phyloP scores from a whole-genome alignment of 2,329 filamentous ascomycete species.

The Pyrenochaeta sp. region DNA sequence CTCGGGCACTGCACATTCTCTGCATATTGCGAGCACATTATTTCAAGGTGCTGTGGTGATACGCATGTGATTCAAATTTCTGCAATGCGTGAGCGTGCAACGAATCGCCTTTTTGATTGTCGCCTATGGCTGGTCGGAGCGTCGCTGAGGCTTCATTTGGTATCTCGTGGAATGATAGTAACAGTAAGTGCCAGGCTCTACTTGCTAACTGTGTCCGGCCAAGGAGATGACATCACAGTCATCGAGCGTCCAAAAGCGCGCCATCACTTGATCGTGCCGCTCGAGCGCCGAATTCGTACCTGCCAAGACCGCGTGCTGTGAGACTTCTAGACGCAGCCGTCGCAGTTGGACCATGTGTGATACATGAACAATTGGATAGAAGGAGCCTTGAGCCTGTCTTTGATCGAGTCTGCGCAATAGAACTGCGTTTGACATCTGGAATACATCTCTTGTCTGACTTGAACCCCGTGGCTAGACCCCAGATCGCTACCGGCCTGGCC shows the following conservation, averaged over 20 bases:
- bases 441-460: background rate
- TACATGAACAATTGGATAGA: background rate
- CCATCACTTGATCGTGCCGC: constrained; percentile 24
- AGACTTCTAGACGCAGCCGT: constrained; percentile 8
- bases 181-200: background rate
- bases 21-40: background rate
- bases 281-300: constrained; percentile 15
- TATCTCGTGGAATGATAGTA: background rate
- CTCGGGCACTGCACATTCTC: background rate
- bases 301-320: constrained; percentile 29
- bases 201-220: background rate
- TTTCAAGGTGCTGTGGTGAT: background rate
- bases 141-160: background rate
- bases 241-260: constrained; percentile 11
- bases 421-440: background rate
- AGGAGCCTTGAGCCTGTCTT: background rate
- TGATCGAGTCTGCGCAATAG: background rate
- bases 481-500: constrained; percentile 22
- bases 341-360: background rate
- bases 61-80: background rate
- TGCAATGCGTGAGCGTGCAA: background rate
- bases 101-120: no score
- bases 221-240: constrained; percentile 23
- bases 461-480: constrained; percentile 13
- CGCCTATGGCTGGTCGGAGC: background rate